phyloP scores from a whole-genome alignment of 208 protist species.

The Acanthamoeba polyphaga region DNA sequence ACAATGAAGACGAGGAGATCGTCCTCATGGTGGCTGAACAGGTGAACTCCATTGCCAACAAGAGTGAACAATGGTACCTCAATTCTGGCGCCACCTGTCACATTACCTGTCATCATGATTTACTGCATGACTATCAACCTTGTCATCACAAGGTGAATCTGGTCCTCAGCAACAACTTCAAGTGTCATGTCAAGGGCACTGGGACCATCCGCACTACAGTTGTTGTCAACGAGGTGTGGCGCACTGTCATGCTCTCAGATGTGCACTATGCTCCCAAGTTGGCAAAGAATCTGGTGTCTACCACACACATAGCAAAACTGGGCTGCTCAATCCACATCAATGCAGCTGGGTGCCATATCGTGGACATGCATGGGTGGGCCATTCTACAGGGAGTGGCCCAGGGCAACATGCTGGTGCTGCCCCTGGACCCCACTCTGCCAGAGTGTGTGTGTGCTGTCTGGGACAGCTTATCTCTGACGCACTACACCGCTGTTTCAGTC shows the following conservation, averaged over 20 bases:
- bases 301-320: background rate
- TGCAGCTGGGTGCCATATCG: background rate
- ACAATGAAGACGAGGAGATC: background rate
- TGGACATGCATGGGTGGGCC: background rate
- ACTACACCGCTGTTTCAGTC: background rate
- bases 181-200: background rate
- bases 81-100: constrained; percentile 8
- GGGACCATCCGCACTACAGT: background rate
- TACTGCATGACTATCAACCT: background rate
- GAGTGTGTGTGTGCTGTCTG: too few species aligned
- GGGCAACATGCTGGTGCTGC: background rate
- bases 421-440: background rate
- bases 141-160: background rate
- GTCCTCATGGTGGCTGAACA: background rate
- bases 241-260: background rate
- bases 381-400: background rate
- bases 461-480: too few species aligned
- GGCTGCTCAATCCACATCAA: background rate
- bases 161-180: background rate
- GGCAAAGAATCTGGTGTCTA: constrained; percentile 15
- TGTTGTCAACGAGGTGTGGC: background rate
- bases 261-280: background rate
- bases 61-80: background rate
- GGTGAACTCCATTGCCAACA: background rate
- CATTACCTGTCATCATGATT: background rate